phyloP scores from a whole-genome alignment of 495 filamentous ascomycete species.

The Bathelium albidoporum region DNA sequence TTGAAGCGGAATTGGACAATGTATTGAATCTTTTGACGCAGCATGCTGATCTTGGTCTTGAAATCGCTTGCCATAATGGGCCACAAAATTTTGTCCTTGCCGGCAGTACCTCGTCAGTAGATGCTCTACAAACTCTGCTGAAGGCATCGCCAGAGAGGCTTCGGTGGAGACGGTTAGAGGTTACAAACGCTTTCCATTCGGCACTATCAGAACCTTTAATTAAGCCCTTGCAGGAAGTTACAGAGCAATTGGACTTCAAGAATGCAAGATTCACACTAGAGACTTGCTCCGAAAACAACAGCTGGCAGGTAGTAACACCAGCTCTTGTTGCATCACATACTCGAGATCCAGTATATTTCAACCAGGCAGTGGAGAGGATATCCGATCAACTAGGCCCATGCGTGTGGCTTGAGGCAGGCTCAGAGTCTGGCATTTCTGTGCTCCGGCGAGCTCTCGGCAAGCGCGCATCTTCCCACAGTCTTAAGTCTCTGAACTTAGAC shows the following conservation, averaged over 20 bases:
- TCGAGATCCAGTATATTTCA: not conserved
- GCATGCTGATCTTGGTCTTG: not conserved
- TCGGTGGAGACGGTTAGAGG: not conserved
- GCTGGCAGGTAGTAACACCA: not conserved
- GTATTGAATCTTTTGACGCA: not conserved
- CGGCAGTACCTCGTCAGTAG: not conserved
- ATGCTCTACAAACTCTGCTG: not conserved
- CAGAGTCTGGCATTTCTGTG: not conserved
- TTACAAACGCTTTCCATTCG: not conserved
- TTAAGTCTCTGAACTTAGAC: not conserved
- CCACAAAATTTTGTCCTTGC: not conserved
- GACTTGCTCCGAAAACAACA: not conserved
- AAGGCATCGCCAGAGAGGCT: not conserved
- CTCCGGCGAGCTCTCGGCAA: not conserved
- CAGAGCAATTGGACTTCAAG: not conserved
- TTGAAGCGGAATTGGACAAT: not conserved
- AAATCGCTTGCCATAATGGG: not conserved
- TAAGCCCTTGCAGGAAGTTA: not conserved
- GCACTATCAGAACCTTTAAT: not conserved
- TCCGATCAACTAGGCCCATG: not conserved
- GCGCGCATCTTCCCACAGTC: not conserved
- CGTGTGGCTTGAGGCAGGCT: not conserved
- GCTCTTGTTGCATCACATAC: not conserved
- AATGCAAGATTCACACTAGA: not conserved
- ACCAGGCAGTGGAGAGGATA: not conserved